Evolutionary conservation across 2,329 filamentous ascomycete genomes (phyloP), one percentile per base, ranked within the genome.

Genomic region (Fusarium anthophilum): DNA sequence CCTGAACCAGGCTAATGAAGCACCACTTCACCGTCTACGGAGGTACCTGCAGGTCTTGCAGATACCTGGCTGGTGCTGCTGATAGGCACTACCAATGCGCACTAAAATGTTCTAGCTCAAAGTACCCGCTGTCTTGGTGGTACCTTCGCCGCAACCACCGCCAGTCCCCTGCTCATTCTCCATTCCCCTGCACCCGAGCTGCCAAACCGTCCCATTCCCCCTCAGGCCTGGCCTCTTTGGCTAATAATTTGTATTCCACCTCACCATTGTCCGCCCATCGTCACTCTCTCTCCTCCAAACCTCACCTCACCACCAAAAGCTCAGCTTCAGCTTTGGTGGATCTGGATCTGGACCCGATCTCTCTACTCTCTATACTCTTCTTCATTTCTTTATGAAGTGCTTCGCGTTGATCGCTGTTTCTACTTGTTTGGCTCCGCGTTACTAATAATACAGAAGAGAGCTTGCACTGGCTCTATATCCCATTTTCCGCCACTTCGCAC

Each of bases 1-100:
- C 76, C 75, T 78, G 76, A 78, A 78, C 76, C 73, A 78, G 73
- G 69, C 75, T 78, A 77, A 75, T 55, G 48, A 63, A 56, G 50
- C 63, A 63, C 61, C 66, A 66, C 47, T 73, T 73, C 70, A 75
- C 76, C 64, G 63, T 74, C 63, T 55, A n/a, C 30, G 43, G 54
- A 76, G 59, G 76, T 78, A 78, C 57, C 65, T 70, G 48, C 41
- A 51, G 50, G 57, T 58, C 65, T 56, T 35, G 47, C 44, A 26
- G 64, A 65, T 76, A 78, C 76, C 44, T 73, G 26, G 53, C 20
- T 45, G 12, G 12, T 32, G 44, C 64, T 39, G 54, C 45, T 50
- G 37, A 24, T 53, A 45, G 26, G 38, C 11, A 48, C 38, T 47
- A 17, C 44, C 20, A 22, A 39, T 47, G 20, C 18, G 41, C 67